Evolutionary conservation across 2,329 filamentous ascomycete genomes (phyloP).

Genomic region (Fusarium sp.): DNA sequence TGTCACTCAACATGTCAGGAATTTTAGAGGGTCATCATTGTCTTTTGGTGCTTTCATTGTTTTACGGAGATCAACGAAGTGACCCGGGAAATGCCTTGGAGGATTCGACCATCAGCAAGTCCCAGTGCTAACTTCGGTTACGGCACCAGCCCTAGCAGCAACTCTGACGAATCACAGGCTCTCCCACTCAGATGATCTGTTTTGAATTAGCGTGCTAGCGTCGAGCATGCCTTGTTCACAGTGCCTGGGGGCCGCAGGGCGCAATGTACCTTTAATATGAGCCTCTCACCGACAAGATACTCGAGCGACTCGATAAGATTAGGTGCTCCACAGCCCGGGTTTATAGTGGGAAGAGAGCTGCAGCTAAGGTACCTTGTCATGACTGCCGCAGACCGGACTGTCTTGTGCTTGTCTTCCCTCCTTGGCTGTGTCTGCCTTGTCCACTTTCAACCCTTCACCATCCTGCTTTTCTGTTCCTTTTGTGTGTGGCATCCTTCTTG

Average conservation of each 20-base stretch:
- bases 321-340: conserved; percentile 12
- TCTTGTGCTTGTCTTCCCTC: conserved; percentile 11
- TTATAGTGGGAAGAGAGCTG: conserved; percentile 4
- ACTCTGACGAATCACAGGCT: neutral
- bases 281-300: neutral
- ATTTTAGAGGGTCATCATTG: neutral
- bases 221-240: neutral
- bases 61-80: neutral
- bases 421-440: conserved; percentile 10
- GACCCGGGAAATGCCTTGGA: neutral
- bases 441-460: conserved; percentile 7
- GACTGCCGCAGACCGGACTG: neutral
- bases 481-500: neutral
- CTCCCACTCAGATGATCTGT: conserved; percentile 20
- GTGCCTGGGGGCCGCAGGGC: conserved; percentile 12
- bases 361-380: neutral
- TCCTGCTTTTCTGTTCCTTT: conserved; percentile 1
- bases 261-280: conserved; percentile 4
- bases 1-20: neutral
- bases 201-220: neutral
- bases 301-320: conserved; percentile 14
- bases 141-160: conserved; percentile 14
- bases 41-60: neutral
- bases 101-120: neutral
- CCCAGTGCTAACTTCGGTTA: conserved; percentile 13